Evolutionary conservation across 331 rosid genomes (phyloP).

Genomic region (Dryas integrifolia): DNA sequence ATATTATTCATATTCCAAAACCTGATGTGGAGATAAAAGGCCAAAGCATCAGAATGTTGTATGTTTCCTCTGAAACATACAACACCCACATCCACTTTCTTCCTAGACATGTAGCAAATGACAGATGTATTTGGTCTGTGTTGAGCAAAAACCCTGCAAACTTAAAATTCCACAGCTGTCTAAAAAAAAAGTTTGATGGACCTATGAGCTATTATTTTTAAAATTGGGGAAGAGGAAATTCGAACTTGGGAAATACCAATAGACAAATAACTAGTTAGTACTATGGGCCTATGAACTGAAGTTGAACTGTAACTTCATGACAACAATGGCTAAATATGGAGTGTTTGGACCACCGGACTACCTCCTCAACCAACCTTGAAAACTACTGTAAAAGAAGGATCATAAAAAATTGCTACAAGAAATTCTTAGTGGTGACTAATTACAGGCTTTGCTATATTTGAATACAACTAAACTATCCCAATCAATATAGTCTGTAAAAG

Average conservation of each 20-base stretch:
- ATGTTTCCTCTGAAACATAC: constrained; percentile 26
- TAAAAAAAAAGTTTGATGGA: background rate
- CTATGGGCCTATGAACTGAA: too few relatives aligned
- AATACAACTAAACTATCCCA: background rate
- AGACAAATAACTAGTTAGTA: too few relatives aligned
- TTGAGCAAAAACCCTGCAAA: constrained; percentile 10
- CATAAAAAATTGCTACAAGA: background rate
- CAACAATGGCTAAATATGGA: too few relatives aligned
- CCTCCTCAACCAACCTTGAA: background rate
- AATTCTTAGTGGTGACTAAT: background rate
- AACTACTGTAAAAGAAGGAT: background rate
- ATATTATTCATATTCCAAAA: constrained; percentile 27
- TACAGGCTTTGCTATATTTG: background rate
- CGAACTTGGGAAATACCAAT: too few relatives aligned
- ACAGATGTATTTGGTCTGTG: background rate
- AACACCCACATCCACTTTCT: constrained; percentile 4
- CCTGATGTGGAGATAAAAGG: constrained; percentile 13
- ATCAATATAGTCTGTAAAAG: background rate
- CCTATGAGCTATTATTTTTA: background rate
- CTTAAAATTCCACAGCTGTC: background rate
- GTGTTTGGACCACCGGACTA: too few relatives aligned
- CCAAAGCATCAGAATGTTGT: constrained; percentile 17
- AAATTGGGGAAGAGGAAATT: too few relatives aligned
- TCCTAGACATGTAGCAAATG: background rate
- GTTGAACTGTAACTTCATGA: too few relatives aligned